These are phyloP conservation scores for Prinsepia uniflora DNA, from an alignment of 306 rosid genomes.

Conservation along the genomic window DNA sequence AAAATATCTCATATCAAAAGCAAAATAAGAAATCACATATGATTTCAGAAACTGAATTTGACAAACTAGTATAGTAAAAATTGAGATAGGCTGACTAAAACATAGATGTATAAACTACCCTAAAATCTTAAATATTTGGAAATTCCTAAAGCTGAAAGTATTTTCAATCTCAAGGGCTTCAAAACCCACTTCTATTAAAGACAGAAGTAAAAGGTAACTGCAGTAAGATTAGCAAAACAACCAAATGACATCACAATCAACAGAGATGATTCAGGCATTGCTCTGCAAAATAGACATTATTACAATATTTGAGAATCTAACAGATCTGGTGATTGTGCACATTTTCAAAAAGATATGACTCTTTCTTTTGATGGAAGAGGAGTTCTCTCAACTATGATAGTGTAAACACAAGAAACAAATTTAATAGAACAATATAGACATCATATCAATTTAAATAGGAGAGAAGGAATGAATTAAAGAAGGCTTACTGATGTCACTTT, in stretches of 20 bases:
- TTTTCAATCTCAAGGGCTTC: background rate
- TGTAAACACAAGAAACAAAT: background rate
- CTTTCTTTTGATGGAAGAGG: background rate
- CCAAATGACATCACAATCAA: background rate
- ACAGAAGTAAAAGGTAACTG: background rate
- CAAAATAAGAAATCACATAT: background rate
- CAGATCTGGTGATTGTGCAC: background rate
- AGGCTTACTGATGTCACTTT: slow-evolving; percentile 91
- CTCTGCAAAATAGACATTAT: background rate
- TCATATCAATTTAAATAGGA: slow-evolving; percentile 19
- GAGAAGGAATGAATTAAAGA: background rate
- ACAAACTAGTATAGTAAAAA: background rate
- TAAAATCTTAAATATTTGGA: background rate
- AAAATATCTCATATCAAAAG: background rate
- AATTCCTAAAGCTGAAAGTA: background rate
- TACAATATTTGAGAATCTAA: background rate
- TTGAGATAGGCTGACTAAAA: background rate
- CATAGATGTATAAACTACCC: background rate
- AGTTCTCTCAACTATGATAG: background rate
- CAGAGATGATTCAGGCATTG: background rate
- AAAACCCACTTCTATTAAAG: background rate
- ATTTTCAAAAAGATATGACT: background rate
- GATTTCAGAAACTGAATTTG: slow-evolving; percentile 9
- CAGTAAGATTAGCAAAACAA: background rate
- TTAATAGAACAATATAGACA: slow-evolving; percentile 8